Percentiles rank a stretch among this genome's conserved stretches.
These are phyloP conservation scores for Zoysia matrella DNA, from an alignment of 202 grass and related monocot genomes.

Conservation along the genomic window DNA sequence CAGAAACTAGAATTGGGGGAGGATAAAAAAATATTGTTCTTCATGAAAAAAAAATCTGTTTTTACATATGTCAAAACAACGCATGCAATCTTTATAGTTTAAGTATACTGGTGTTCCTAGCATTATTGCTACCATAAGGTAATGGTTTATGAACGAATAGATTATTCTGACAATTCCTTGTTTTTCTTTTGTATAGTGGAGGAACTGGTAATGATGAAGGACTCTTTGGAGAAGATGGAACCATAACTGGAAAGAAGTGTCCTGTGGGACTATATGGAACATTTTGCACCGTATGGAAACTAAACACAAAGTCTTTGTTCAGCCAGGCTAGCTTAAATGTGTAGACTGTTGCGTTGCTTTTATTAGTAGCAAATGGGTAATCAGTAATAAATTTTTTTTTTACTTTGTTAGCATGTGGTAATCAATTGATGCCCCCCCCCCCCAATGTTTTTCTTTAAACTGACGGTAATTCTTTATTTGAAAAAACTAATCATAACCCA, in stretches of 20 bases:
- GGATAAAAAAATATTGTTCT: too few species aligned
- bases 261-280: conserved; percentile 88
- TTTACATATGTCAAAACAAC: too few species aligned
- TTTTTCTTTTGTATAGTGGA: conserved; percentile 60
- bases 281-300: conserved; percentile 85
- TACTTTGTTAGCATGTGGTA: too few species aligned
- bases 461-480: neutral
- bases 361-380: neutral
- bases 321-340: conserved; percentile 26
- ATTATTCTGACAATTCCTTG: conserved; percentile 33
- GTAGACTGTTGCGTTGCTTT: neutral
- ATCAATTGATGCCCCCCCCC: too few species aligned
- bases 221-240: conserved; percentile 71
- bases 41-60: too few species aligned
- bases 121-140: conserved; percentile 14
- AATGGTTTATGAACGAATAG: conserved; percentile 31
- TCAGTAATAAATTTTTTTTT: too few species aligned
- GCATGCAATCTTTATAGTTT: too few species aligned
- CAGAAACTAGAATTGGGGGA: too few species aligned
- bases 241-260: conserved; percentile 85
- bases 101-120: too few species aligned
- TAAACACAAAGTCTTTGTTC: conserved; percentile 24
- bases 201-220: conserved; percentile 78
- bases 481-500: conserved; percentile 25
- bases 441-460: neutral